Conservation (phyloP, 2,329 filamentous ascomycete species). For the Dactylellina haptotyla region DNA sequence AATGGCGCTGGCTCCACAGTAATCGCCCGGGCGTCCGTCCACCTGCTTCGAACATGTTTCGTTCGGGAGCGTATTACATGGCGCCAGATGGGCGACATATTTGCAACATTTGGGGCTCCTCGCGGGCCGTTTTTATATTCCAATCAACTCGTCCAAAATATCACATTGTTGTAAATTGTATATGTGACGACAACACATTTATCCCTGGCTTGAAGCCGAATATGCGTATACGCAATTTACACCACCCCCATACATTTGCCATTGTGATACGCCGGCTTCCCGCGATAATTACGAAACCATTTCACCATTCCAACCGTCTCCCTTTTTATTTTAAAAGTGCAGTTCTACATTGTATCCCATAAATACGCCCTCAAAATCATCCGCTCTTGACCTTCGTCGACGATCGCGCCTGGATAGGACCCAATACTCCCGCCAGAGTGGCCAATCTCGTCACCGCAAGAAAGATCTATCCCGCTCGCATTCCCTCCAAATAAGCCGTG, state of each 20-base stretch:
- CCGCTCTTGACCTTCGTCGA: conserved; percentile 27
- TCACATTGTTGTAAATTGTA: conserved; percentile 53
- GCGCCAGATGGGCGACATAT: neutral
- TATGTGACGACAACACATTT: conserved; percentile 52
- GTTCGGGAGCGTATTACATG: neutral
- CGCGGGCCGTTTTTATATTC: conserved; percentile 11
- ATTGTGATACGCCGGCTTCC: too few relatives aligned
- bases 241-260: too few relatives aligned
- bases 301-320: too few relatives aligned
- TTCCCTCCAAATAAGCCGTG: neutral
- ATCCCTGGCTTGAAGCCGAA: conserved; percentile 15
- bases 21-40: too few relatives aligned
- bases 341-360: neutral
- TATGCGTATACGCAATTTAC: conserved; percentile 2
- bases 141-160: conserved; percentile 49
- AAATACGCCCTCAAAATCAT: neutral
- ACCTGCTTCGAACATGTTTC: neutral
- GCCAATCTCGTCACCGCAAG: conserved; percentile 21
- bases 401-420: conserved; percentile 12
- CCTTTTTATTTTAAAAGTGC: too few relatives aligned
- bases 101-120: neutral
- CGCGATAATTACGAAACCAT: too few relatives aligned
- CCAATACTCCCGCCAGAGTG: conserved; percentile 32
- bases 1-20: neutral
- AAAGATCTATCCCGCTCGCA: conserved; percentile 19